Conservation (phyloP, 2,329 filamentous ascomycete species). For the Penicillium oxalicum region DNA sequence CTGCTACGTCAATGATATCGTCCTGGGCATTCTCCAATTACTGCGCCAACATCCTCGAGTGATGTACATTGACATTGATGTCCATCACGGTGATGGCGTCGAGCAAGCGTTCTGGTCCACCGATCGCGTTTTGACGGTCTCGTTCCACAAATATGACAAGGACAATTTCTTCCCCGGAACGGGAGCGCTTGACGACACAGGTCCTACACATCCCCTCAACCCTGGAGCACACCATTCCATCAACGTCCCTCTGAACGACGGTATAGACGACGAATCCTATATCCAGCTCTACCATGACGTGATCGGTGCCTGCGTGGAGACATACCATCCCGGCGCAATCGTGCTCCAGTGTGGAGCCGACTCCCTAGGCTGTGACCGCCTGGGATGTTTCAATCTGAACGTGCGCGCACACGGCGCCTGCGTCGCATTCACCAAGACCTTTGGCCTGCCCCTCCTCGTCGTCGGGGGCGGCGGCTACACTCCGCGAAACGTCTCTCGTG, state of each 20-base stretch:
- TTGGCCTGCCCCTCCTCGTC: constrained; percentile 75
- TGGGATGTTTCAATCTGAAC: constrained; percentile 94
- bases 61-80: constrained; percentile 90
- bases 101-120: constrained; percentile 88
- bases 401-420: constrained; percentile 91
- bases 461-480: constrained; percentile 96
- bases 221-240: constrained; percentile 82
- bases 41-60: constrained; percentile 76
- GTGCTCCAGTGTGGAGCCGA: constrained; percentile 95
- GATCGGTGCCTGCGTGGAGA: constrained; percentile 69
- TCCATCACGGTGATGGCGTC: constrained; percentile 85
- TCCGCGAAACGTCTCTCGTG: constrained; percentile 88
- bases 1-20: constrained; percentile 99
- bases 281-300: constrained; percentile 75
- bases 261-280: constrained; percentile 88
- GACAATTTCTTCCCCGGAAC: constrained; percentile 83
- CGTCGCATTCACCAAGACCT: constrained; percentile 78
- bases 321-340: constrained; percentile 84
- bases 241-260: constrained; percentile 85
- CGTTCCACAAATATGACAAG: constrained; percentile 94
- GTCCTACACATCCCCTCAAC: constrained; percentile 75
- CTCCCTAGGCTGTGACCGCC: constrained; percentile 83
- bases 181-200: constrained; percentile 78
- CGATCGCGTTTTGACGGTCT: constrained; percentile 84
- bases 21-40: constrained; percentile 84